Evolutionary conservation across 140 eudicot species (phyloP), one percentile per base, ranked within the genome.

Genomic region (Anethum foeniculum): DNA sequence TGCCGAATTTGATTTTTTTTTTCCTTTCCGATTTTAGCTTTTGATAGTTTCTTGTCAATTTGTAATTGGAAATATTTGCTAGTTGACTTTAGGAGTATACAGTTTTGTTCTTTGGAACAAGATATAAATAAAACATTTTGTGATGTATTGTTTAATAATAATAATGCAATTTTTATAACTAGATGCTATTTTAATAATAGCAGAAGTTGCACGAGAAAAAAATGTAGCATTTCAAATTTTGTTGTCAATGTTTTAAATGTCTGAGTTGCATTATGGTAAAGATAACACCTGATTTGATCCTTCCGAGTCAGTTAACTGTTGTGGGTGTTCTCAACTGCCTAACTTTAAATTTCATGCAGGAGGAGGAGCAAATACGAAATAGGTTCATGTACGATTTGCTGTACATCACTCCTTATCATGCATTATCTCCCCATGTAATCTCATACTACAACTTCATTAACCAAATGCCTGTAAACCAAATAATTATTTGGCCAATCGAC

Each of bases 331-430:
- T n/a, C 9, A 62, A 62, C 62, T 25, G 71, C 16, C 14, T 62
- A 62, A 25, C 32, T 27, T 62, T 0, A 23, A 25, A 32, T 15
- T 78, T 44, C 75, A 81, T 83, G 54, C 89, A 96, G 99, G 89
- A 82, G 79, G 96, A 92, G 85, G 99, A 96, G 86, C 87, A 68
- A 85, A 81, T 82, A 75, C 90, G 99, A 62, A 96, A 96, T 80
- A 86, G 94, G 81, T 84, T 90, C 79, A 89, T 81, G 96, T 64
- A 62, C 58, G 99, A 96, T 87, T 82, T 96, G 86, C 85, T 96
- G 58, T 96, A 90, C 71, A 89, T 96, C 52, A 87, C 86, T 80
- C 96, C 91, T 69, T 74, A 6, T 77, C 91, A 93, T 86, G 75
- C 90, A 71, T 73, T 96, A 84, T 90, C 92, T 67, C 86, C 87